These are phyloP conservation scores for Drosera spatulata DNA, from an alignment of 179 eudicot genomes.

Conservation along the genomic window DNA sequence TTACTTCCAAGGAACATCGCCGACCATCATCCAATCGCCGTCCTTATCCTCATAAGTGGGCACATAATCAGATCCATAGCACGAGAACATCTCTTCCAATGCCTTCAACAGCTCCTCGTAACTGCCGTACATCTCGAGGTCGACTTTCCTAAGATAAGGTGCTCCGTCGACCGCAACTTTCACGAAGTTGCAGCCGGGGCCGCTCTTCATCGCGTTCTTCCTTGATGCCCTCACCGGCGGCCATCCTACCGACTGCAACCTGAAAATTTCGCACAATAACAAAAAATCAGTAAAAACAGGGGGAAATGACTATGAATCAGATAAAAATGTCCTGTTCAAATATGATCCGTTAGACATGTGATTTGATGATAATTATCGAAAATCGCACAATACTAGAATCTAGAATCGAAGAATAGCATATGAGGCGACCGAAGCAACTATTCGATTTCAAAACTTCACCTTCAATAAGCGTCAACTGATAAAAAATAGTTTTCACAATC, in stretches of 20 bases:
- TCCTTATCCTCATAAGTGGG: conserved; percentile 88
- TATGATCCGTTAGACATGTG: too few species aligned
- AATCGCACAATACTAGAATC: too few species aligned
- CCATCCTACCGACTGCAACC: conserved; percentile 76
- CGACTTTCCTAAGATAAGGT: conserved; percentile 72
- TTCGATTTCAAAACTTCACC: too few species aligned
- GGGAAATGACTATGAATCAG: not conserved
- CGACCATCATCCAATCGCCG: conserved; percentile 96
- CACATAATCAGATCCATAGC: conserved; percentile 55
- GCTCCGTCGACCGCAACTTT: conserved; percentile 93
- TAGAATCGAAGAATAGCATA: too few species aligned
- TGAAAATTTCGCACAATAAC: not conserved
- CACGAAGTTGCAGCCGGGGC: conserved; percentile 37
- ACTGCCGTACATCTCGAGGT: conserved; percentile 41
- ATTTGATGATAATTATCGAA: too few species aligned
- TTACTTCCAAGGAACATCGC: conserved; percentile 94
- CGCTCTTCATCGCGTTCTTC: conserved; percentile 35
- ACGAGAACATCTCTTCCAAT: conserved; percentile 50
- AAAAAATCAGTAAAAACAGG: not conserved
- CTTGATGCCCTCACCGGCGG: conserved; percentile 75
- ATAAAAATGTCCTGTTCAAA: not conserved
- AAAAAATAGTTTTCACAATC: too few species aligned
- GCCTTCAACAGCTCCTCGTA: conserved; percentile 55
- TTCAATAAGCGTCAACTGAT: too few species aligned
- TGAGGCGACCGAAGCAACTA: too few species aligned